phyloP scores from a whole-genome alignment of 73 alveolate species.

The Blepharisma japonicum region DNA sequence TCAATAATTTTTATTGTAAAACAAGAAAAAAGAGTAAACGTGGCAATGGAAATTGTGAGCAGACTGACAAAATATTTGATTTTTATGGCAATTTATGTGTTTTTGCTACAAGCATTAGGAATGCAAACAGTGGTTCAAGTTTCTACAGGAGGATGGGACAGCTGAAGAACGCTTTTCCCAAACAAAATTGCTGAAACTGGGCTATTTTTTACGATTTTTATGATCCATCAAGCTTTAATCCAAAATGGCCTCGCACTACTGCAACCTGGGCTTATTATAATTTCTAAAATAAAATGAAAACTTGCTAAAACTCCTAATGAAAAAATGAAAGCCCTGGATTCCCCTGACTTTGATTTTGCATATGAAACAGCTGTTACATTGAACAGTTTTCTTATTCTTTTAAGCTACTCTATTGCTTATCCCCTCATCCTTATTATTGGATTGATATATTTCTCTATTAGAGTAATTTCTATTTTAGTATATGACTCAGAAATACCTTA shows the following conservation, averaged over 20 bases:
- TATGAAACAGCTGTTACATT: not conserved
- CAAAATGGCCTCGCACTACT: not conserved
- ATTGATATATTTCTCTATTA: not conserved
- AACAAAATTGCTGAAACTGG: not conserved
- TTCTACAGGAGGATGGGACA: not conserved
- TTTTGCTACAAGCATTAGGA: not conserved
- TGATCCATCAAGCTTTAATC: constrained; percentile 5
- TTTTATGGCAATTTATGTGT: not conserved
- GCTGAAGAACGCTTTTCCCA: not conserved
- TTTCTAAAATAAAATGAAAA: not conserved
- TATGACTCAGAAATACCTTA: not conserved
- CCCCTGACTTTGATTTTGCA: not conserved
- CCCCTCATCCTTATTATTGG: not conserved
- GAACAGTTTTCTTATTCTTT: not conserved
- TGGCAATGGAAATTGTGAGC: not conserved
- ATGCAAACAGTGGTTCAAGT: not conserved
- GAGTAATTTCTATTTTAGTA: not conserved
- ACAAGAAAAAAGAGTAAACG: not conserved
- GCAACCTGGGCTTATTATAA: not conserved
- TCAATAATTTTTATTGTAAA: not conserved
- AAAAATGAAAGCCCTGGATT: not conserved
- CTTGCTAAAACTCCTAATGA: not conserved
- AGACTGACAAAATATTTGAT: not conserved
- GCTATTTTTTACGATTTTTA: not conserved
- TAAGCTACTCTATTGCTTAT: not conserved